Percentiles rank a stretch among this genome's conserved stretches.
Evolutionary conservation across 192 early-diverging fungal genomes (phyloP).

Genomic region (Entomortierella chlamydospora): DNA sequence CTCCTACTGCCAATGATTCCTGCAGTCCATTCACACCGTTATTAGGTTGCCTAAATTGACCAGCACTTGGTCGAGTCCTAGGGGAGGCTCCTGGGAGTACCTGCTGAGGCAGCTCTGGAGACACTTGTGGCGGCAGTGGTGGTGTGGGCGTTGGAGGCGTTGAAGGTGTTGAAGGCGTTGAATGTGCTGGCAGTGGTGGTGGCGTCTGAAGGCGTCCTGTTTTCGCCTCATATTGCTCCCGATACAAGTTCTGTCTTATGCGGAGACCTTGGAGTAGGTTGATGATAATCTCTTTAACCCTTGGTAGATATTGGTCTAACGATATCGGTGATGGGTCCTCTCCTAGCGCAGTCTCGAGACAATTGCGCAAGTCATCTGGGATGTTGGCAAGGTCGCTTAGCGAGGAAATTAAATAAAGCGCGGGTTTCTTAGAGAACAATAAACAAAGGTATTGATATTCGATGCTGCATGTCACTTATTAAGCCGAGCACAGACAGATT

Average conservation of each 20-base stretch:
- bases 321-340: constrained; percentile 55
- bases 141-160: background rate
- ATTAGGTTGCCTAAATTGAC: background rate
- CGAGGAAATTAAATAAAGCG: background rate
- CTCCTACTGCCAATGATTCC: background rate
- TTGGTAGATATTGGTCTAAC: constrained; percentile 62
- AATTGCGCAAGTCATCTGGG: constrained; percentile 57
- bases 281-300: constrained; percentile 64
- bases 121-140: background rate
- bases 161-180: background rate
- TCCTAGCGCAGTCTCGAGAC: constrained; percentile 59
- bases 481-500: constrained; percentile 1
- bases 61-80: constrained; percentile 3
- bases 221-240: constrained; percentile 44
- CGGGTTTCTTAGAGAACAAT: background rate
- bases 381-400: constrained; percentile 60
- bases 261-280: constrained; percentile 63
- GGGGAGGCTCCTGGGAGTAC: background rate
- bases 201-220: constrained; percentile 8
- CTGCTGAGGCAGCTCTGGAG: no score
- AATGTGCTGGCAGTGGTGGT: background rate
- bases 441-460: constrained; percentile 2
- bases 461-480: background rate
- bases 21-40: background rate
- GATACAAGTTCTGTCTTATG: constrained; percentile 60